phyloP scores from a whole-genome alignment of 2,329 filamentous ascomycete species.

The Fusarium globosum region DNA sequence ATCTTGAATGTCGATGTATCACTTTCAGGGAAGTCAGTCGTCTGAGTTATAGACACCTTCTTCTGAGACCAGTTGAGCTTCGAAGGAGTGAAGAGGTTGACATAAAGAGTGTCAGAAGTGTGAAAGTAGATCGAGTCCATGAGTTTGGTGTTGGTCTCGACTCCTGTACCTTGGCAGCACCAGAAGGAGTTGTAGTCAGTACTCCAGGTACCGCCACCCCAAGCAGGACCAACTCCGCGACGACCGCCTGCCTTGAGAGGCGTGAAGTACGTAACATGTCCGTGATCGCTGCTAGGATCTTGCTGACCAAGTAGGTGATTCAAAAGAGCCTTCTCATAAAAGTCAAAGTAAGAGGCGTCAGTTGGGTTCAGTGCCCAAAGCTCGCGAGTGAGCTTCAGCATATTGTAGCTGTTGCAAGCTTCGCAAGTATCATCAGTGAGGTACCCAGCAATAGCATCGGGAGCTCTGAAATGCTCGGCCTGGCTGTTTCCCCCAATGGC shows the following conservation, averaged over 20 bases:
- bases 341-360: conserved; percentile 60
- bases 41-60: conserved; percentile 55
- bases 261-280: conserved; percentile 65
- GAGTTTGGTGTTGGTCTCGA: conserved; percentile 65
- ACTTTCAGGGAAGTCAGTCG: conserved; percentile 55
- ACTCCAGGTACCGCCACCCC: conserved; percentile 65
- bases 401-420: conserved; percentile 66
- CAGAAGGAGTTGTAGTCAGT: conserved; percentile 65
- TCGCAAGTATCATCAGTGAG: conserved; percentile 61
- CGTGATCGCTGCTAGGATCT: conserved; percentile 56
- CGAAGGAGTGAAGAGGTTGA: conserved; percentile 63
- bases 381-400: conserved; percentile 66
- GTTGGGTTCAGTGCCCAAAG: conserved; percentile 58
- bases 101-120: conserved; percentile 55
- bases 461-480: conserved; percentile 61
- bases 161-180: conserved; percentile 64
- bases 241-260: conserved; percentile 59
- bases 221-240: conserved; percentile 62
- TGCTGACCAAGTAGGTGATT: conserved; percentile 64
- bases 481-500: conserved; percentile 66
- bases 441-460: conserved; percentile 58
- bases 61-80: conserved; percentile 56
- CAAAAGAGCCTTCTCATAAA: conserved; percentile 61
- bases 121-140: conserved; percentile 64
- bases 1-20: conserved; percentile 56